Percentiles rank a stretch among this genome's conserved stretches.
phyloP scores from a whole-genome alignment of 1,284 basidiomycete genomes.

The Pyrrhoderma lamaoense region DNA sequence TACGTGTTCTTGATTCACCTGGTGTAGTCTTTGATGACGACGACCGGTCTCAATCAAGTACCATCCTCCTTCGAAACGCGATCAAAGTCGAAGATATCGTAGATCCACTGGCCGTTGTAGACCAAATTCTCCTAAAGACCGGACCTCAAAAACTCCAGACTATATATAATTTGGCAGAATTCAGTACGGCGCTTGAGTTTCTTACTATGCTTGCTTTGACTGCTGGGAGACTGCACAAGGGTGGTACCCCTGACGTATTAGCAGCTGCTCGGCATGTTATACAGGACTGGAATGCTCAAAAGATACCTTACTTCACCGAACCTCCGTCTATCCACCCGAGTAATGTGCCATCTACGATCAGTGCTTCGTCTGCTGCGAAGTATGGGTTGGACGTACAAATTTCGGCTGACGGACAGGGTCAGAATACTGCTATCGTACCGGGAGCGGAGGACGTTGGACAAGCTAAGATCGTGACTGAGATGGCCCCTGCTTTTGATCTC shows the following conservation, averaged over 20 bases:
- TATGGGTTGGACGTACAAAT: background rate
- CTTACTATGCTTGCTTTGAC: constrained; percentile 86
- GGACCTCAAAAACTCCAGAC: constrained; percentile 63
- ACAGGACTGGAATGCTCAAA: constrained; percentile 94
- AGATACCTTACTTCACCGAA: constrained; percentile 82
- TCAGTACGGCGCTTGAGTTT: constrained; percentile 73
- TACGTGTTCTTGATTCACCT: constrained; percentile 92
- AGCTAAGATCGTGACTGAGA: constrained; percentile 58
- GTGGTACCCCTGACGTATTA: constrained; percentile 87
- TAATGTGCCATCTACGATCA: constrained; percentile 50
- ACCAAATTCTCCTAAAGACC: constrained; percentile 75
- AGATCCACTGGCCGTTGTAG: constrained; percentile 88
- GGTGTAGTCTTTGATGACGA: constrained; percentile 90
- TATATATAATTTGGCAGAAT: constrained; percentile 78
- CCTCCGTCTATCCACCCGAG: constrained; percentile 78
- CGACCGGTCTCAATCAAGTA: constrained; percentile 41
- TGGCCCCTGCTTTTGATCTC: constrained; percentile 68
- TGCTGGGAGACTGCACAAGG: constrained; percentile 84
- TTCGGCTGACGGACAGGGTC: constrained; percentile 6
- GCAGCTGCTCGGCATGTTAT: constrained; percentile 81
- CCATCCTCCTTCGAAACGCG: constrained; percentile 84
- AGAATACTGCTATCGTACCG: constrained; percentile 41
- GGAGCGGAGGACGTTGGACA: constrained; percentile 70
- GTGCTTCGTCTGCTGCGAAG: constrained; percentile 12
- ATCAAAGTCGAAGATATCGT: constrained; percentile 88